Conservation (phyloP, 805 yeast species). For the Candida bentonensis region DNA sequence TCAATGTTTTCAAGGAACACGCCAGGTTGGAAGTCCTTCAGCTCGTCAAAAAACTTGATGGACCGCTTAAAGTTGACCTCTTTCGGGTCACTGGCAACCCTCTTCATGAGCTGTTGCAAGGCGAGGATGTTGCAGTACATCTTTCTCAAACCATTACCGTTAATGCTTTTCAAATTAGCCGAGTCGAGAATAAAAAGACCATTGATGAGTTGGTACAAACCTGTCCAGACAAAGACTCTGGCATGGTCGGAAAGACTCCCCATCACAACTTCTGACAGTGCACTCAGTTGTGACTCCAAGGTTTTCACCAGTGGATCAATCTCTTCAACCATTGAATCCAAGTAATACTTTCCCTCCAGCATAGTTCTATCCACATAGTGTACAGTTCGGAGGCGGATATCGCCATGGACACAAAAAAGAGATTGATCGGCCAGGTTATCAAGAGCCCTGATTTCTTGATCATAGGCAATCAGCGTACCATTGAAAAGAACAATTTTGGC, state of each 20-base stretch:
- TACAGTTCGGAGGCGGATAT: constrained; percentile 38
- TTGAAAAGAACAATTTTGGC: background rate
- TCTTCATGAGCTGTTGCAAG: constrained; percentile 55
- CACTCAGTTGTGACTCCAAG: constrained; percentile 35
- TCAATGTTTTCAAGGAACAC: constrained; percentile 25
- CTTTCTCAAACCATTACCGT: constrained; percentile 44
- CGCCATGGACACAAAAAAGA: constrained; percentile 38
- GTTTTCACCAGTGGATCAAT: constrained; percentile 40
- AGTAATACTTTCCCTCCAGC: constrained; percentile 35
- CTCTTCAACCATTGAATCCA: constrained; percentile 40
- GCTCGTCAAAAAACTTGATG: constrained; percentile 40
- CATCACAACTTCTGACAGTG: constrained; percentile 30
- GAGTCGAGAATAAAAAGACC: constrained; percentile 39
- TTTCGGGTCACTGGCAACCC: constrained; percentile 37
- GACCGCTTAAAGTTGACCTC: constrained; percentile 40
- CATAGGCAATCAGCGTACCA: constrained; percentile 16
- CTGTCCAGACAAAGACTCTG: constrained; percentile 27
- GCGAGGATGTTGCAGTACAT: constrained; percentile 48
- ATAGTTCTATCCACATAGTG: constrained; percentile 38
- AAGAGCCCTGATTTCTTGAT: constrained; percentile 14
- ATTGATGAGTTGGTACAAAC: constrained; percentile 39
- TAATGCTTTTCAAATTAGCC: constrained; percentile 33
- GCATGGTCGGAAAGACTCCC: constrained; percentile 19
- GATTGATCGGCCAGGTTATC: constrained; percentile 14
- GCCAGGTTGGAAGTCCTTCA: constrained; percentile 32